Percentiles rank a stretch among this genome's conserved stretches.
Conservation (phyloP, 768 basidiomycete genomes). For the Lactarius akahatsu region DNA sequence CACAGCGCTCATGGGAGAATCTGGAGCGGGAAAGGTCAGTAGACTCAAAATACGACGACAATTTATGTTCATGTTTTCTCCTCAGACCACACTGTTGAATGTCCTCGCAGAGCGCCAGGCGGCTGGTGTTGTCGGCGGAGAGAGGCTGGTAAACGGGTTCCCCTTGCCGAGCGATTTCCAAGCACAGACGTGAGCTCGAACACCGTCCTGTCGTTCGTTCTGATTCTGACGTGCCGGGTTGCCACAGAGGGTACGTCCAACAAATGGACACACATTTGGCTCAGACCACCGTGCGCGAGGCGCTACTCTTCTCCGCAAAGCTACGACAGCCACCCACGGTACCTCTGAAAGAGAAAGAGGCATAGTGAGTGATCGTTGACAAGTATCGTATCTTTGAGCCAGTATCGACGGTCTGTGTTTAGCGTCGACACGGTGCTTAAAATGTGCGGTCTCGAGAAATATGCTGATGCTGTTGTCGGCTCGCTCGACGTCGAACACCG, state of each 20-base stretch:
- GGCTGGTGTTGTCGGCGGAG: constrained; percentile 43
- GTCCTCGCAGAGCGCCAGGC: constrained; percentile 45
- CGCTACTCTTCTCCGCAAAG: constrained; percentile 74
- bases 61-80: background rate
- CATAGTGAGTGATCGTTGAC: constrained; percentile 54
- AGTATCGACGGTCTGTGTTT: background rate
- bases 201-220: constrained; percentile 41
- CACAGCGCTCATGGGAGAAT: constrained; percentile 75
- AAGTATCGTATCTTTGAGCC: background rate
- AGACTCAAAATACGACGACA: background rate
- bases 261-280: constrained; percentile 82
- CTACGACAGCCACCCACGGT: constrained; percentile 72
- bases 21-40: constrained; percentile 47
- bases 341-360: constrained; percentile 70
- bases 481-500: constrained; percentile 67
- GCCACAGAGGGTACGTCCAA: constrained; percentile 73
- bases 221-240: background rate
- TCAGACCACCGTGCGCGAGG: constrained; percentile 76
- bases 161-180: constrained; percentile 49
- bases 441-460: constrained; percentile 63
- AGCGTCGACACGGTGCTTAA: constrained; percentile 56
- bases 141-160: constrained; percentile 47
- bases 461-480: constrained; percentile 68
- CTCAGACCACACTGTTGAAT: constrained; percentile 51
- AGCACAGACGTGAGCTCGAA: constrained; percentile 49